Evolutionary conservation across 805 yeast species (phyloP).

Genomic region (Candida adriatica): DNA sequence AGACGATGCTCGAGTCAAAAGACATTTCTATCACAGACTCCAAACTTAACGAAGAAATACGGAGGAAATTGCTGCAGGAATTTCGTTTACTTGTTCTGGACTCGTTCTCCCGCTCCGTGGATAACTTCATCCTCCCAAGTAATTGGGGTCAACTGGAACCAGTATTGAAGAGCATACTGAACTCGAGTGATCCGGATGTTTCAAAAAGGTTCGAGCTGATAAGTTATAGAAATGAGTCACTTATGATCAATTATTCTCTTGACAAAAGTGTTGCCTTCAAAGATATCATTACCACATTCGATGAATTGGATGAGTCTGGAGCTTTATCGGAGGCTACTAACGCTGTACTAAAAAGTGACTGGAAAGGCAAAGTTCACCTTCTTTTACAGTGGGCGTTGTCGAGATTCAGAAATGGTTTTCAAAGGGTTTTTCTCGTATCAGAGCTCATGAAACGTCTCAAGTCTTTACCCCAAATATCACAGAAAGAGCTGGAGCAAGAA

Average conservation of each 20-base stretch:
- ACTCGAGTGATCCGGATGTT: constrained; percentile 25
- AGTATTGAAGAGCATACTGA: constrained; percentile 36
- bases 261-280: constrained; percentile 16
- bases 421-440: constrained; percentile 11
- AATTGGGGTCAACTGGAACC: constrained; percentile 53
- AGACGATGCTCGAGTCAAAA: constrained; percentile 29
- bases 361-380: constrained; percentile 32
- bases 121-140: constrained; percentile 56
- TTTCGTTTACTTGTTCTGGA: constrained; percentile 24
- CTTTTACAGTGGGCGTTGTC: constrained; percentile 36
- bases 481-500: constrained; percentile 30
- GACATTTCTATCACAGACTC: constrained; percentile 30
- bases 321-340: constrained; percentile 28
- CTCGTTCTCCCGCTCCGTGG: constrained; percentile 31
- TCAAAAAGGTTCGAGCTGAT: constrained; percentile 51
- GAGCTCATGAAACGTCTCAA: constrained; percentile 15
- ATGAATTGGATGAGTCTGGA: constrained; percentile 26
- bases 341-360: constrained; percentile 19
- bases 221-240: constrained; percentile 63
- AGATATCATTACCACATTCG: constrained; percentile 31
- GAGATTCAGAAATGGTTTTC: constrained; percentile 12
- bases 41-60: constrained; percentile 28
- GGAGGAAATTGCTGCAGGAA: constrained; percentile 20
- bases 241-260: constrained; percentile 42
- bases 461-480: constrained; percentile 10